Evolutionary conservation across 306 rosid genomes (phyloP).

Genomic region (Ceratonia siliqua): DNA sequence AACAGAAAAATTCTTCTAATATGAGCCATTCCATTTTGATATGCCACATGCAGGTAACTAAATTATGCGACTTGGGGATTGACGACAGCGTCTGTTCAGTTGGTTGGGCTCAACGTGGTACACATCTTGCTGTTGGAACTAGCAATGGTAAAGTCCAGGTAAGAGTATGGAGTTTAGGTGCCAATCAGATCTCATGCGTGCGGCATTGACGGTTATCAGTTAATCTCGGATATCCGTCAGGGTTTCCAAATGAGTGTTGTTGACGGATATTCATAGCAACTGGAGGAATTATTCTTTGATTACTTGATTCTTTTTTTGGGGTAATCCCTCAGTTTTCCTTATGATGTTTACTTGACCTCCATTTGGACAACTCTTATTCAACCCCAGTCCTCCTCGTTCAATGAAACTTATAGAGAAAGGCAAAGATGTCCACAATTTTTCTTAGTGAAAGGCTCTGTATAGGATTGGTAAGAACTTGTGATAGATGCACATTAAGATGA

Average conservation of each 20-base stretch:
- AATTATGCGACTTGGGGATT: conserved; percentile 88
- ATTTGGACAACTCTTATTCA: background rate
- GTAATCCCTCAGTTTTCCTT: background rate
- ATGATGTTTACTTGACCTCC: background rate
- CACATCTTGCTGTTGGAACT: conserved; percentile 96
- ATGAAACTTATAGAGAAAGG: background rate
- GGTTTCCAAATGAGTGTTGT: background rate
- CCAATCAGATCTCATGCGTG: background rate
- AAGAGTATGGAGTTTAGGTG: conserved; percentile 34
- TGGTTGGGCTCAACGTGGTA: conserved; percentile 98
- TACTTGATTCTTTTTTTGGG: conserved; percentile 11
- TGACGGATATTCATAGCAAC: background rate
- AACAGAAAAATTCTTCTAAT: background rate
- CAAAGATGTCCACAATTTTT: background rate
- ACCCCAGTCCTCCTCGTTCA: background rate
- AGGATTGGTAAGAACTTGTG: background rate
- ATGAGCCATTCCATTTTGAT: conserved; percentile 25
- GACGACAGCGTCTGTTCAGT: conserved; percentile 96
- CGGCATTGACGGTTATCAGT: background rate
- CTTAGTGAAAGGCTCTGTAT: background rate
- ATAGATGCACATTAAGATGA: background rate
- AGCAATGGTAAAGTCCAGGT: conserved; percentile 96
- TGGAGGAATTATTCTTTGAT: background rate
- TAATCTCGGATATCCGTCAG: background rate
- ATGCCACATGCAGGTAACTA: conserved; percentile 73